Conservation (phyloP, 2,329 filamentous ascomycete genomes). For the Camptophora hylomeconis region DNA sequence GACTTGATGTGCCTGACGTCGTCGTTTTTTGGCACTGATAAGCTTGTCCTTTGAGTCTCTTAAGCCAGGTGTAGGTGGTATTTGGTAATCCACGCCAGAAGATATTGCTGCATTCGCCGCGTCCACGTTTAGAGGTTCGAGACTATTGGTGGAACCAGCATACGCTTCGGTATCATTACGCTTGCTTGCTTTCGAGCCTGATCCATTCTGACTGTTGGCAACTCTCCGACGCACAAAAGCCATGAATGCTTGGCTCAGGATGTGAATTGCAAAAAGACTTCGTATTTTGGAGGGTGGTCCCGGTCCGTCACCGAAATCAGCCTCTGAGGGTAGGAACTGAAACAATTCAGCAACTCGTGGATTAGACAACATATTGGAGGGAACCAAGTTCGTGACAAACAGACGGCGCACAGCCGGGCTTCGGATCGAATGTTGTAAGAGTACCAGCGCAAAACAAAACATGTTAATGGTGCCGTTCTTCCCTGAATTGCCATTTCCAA, state of each 20-base stretch:
- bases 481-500: slow-evolving; percentile 59
- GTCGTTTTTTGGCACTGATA: slow-evolving; percentile 62
- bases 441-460: slow-evolving; percentile 32
- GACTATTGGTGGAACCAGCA: slow-evolving; percentile 26
- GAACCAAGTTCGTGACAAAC: slow-evolving; percentile 31
- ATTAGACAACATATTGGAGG: slow-evolving; percentile 30
- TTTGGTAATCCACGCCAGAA: slow-evolving; percentile 29
- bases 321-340: slow-evolving; percentile 28
- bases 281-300: slow-evolving; percentile 31
- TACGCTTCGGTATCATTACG: slow-evolving; percentile 33
- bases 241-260: slow-evolving; percentile 34
- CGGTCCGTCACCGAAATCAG: slow-evolving; percentile 24
- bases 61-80: slow-evolving; percentile 38
- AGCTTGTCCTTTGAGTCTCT: slow-evolving; percentile 45
- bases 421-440: slow-evolving; percentile 32
- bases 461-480: slow-evolving; percentile 34
- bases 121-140: slow-evolving; percentile 30
- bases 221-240: slow-evolving; percentile 35
- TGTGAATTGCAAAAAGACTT: slow-evolving; percentile 36
- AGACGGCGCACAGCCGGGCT: slow-evolving; percentile 38
- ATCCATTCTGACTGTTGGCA: slow-evolving; percentile 30
- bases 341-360: slow-evolving; percentile 30
- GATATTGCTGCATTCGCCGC: slow-evolving; percentile 28
- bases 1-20: slow-evolving; percentile 83
- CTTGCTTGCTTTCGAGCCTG: slow-evolving; percentile 28